phyloP scores from a whole-genome alignment of 371 early-diverging fungal species.

The Batrachochytrium dendrobatidis region DNA sequence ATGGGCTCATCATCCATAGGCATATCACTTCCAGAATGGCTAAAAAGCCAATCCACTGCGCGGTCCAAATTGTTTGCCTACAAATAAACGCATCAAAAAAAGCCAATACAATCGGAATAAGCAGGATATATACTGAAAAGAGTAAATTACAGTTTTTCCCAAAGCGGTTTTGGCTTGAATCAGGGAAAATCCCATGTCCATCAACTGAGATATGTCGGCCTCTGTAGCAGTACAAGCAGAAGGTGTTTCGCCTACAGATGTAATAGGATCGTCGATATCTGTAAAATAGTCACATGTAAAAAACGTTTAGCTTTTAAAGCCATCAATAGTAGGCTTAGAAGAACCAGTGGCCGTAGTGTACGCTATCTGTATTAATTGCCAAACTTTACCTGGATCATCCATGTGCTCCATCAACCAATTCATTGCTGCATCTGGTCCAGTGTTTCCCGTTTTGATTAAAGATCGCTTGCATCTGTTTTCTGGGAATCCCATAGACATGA shows the following conservation, averaged over 20 bases:
- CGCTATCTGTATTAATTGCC: not conserved
- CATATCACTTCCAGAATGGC: slow-evolving; percentile 66
- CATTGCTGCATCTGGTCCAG: slow-evolving; percentile 82
- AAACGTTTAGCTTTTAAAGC: not conserved
- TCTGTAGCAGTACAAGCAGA: too few species aligned
- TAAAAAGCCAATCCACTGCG: slow-evolving; percentile 93
- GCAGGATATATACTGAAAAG: slow-evolving; percentile 3
- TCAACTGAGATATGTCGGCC: slow-evolving; percentile 54
- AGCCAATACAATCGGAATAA: too few species aligned
- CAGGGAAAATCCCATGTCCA: slow-evolving; percentile 86
- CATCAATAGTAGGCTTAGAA: not conserved
- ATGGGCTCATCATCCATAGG: not conserved
- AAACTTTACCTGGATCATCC: slow-evolving; percentile 72
- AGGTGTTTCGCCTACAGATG: slow-evolving; percentile 6
- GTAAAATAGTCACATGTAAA: not conserved
- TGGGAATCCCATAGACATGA: slow-evolving; percentile 88
- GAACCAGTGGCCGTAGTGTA: too few species aligned
- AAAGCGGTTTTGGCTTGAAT: slow-evolving; percentile 78
- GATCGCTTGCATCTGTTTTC: slow-evolving; percentile 76
- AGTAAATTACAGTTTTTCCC: slow-evolving; percentile 60
- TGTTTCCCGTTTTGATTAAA: slow-evolving; percentile 66
- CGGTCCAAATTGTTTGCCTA: slow-evolving; percentile 76
- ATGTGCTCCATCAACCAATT: slow-evolving; percentile 92
- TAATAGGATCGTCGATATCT: slow-evolving; percentile 17
- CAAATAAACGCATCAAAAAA: slow-evolving; percentile 4